These are phyloP conservation scores for Xylaria sp. DNA, from an alignment of 495 filamentous ascomycete genomes.

Conservation along the genomic window DNA sequence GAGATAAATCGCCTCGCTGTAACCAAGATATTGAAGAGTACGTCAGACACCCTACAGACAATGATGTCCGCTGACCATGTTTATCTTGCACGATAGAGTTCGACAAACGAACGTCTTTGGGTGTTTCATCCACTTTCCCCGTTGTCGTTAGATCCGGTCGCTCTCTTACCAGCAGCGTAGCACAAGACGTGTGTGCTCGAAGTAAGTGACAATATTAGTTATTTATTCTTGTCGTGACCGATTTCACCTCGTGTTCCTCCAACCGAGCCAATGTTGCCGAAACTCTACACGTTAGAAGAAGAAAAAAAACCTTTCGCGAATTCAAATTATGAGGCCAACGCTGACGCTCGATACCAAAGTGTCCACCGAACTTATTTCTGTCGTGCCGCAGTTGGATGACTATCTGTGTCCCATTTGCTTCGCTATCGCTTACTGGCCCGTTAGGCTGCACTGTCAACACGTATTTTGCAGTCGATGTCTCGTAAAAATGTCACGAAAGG, in stretches of 20 bases:
- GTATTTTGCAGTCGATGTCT: conserved; percentile 77
- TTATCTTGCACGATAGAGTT: conserved; percentile 62
- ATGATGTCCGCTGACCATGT: conserved; percentile 20
- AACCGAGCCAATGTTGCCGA: background rate
- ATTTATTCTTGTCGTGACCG: background rate
- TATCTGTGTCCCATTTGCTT: conserved; percentile 79
- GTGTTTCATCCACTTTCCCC: conserved; percentile 61
- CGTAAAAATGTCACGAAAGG: conserved; percentile 69
- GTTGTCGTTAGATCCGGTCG: conserved; percentile 54
- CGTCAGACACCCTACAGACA: conserved; percentile 28
- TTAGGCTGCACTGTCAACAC: conserved; percentile 69
- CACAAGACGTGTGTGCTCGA: conserved; percentile 68
- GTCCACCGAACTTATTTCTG: conserved; percentile 64
- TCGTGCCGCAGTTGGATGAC: conserved; percentile 75
- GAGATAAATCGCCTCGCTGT: conserved; percentile 74
- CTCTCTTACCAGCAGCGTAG: conserved; percentile 63
- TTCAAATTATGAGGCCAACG: background rate
- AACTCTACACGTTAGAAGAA: background rate
- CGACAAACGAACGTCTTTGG: conserved; percentile 76
- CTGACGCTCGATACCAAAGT: conserved; percentile 46
- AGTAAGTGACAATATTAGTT: conserved; percentile 4
- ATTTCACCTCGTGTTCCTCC: background rate
- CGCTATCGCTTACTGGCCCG: conserved; percentile 68
- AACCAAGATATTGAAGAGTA: conserved; percentile 80
- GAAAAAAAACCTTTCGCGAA: background rate